phyloP scores from a whole-genome alignment of 345 rosid genomes.

The Salix caprea region DNA sequence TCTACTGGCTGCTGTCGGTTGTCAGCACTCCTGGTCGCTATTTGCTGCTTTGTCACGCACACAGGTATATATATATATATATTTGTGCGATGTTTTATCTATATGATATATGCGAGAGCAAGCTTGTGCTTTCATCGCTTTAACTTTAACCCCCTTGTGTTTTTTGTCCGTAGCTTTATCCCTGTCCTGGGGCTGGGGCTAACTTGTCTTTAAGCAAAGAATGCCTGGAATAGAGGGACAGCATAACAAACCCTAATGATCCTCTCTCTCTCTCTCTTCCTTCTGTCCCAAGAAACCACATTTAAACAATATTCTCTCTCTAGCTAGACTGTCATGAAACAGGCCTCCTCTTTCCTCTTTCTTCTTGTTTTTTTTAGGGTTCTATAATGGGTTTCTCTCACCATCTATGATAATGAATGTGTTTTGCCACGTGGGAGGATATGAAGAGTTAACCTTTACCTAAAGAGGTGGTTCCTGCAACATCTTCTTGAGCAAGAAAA shows the following conservation, averaged over 20 bases:
- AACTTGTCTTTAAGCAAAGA: conserved; percentile 72
- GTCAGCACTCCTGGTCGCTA: conserved; percentile 24
- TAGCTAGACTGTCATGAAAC: background rate
- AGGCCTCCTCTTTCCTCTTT: background rate
- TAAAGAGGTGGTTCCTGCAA: conserved; percentile 23
- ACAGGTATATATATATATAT: no score
- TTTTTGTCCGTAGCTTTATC: conserved; percentile 48
- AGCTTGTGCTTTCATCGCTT: conserved; percentile 8
- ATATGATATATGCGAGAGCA: background rate
- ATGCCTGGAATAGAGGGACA: conserved; percentile 64
- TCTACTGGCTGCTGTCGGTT: conserved; percentile 40
- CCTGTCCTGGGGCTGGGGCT: conserved; percentile 34
- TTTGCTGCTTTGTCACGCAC: conserved; percentile 9
- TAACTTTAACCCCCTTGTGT: conserved; percentile 26
- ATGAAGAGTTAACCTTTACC: conserved; percentile 32
- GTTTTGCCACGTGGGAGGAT: conserved; percentile 16
- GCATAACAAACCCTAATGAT: conserved; percentile 26
- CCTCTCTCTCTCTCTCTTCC: background rate
- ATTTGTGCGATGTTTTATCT: background rate
- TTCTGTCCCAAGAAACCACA: background rate
- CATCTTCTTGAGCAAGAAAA: conserved; percentile 60
- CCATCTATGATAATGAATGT: background rate
- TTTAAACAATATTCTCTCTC: background rate
- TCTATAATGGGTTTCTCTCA: background rate
- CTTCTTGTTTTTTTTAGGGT: background rate